Evolutionary conservation across 805 yeast genomes (phyloP).

Genomic region (Zygotorulaspora florentina): DNA sequence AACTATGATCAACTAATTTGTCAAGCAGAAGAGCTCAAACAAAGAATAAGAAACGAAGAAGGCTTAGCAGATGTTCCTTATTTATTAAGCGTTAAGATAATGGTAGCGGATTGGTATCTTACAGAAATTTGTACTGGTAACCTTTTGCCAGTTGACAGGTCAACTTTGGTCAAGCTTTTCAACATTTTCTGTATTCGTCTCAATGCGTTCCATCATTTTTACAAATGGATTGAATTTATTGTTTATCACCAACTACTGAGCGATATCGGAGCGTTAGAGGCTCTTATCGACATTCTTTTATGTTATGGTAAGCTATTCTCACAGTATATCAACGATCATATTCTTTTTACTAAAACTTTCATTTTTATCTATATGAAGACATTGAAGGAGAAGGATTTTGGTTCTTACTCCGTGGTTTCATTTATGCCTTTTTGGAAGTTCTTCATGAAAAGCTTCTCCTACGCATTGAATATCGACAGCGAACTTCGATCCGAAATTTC

Average conservation of each 20-base stretch:
- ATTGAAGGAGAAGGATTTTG: slow-evolving; percentile 22
- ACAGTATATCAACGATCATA: slow-evolving; percentile 37
- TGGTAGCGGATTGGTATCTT: slow-evolving; percentile 48
- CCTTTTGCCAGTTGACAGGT: slow-evolving; percentile 16
- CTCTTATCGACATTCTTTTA: slow-evolving; percentile 29
- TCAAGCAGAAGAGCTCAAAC: slow-evolving; percentile 34
- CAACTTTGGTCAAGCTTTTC: slow-evolving; percentile 19
- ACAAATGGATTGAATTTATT: slow-evolving; percentile 34
- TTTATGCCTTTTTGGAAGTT: slow-evolving; percentile 35
- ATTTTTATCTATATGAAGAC: slow-evolving; percentile 27
- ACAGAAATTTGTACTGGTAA: slow-evolving; percentile 39
- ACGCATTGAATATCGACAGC: slow-evolving; percentile 28
- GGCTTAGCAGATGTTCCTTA: slow-evolving; percentile 20
- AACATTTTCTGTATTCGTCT: slow-evolving; percentile 23
- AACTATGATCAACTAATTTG: slow-evolving; percentile 31
- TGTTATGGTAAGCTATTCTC: slow-evolving; percentile 34
- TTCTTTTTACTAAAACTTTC: slow-evolving; percentile 33
- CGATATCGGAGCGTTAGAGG: slow-evolving; percentile 29
- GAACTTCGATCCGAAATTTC: slow-evolving; percentile 27
- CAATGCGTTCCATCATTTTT: slow-evolving; percentile 32
- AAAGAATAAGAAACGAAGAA: slow-evolving; percentile 19
- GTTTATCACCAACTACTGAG: slow-evolving; percentile 31
- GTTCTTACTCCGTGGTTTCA: slow-evolving; percentile 22
- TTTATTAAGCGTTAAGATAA: slow-evolving; percentile 43
- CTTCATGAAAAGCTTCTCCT: slow-evolving; percentile 29